Evolutionary conservation across 768 basidiomycete genomes (phyloP), one percentile per base, ranked within the genome.

Genomic region (Suillus subaureus): DNA sequence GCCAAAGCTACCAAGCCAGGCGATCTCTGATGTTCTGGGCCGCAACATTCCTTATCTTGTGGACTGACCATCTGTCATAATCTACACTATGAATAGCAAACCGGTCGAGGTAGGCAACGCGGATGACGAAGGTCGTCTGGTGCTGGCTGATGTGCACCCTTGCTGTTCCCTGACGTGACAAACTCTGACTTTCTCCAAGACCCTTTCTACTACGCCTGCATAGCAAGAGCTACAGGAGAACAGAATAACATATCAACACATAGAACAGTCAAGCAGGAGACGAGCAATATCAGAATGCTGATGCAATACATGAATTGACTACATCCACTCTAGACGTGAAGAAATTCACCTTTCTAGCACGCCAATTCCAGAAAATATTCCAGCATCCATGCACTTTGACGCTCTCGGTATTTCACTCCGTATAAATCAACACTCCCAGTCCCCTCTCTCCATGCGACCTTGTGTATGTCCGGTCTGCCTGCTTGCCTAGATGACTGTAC

Each of bases 141-240:
- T 89, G 63, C 54, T n/a, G n/a, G n/a, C n/a, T n/a, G n/a, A n/a
- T n/a, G n/a, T n/a, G 82, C 71, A 49, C 54, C 6, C 13, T 26
- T 42, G 1, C 40, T 15, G 40, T 26, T 51, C 56, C 1, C 52
- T 7, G 39, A 43, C 4, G 8, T 9, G 8, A 4, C 7, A 15
- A 56, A n/a, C 35, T 35, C 31, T 40, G 33, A 61, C 37, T 60
- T 33, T 8, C 47, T 15, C 65, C 21, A 70, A 87, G 94, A 96
- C 76, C 92, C 93, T 1, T 83, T 96, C 65, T 92, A 92, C 77
- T 96, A 95, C 74, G 86, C 88, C 9, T 3, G 18, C 18, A 18
- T 8, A 18, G 16, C 8, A 52, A 28, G 8, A 52, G 28, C 5
- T 28, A 28, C 18, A 31, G 28, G 28, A 54, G 5, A 31, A 54